A percentile compares a stretch with the other conserved stretches of the same genome.
phyloP scores from a whole-genome alignment of 169 alveolate genomes.

The Perkinsus olseni region DNA sequence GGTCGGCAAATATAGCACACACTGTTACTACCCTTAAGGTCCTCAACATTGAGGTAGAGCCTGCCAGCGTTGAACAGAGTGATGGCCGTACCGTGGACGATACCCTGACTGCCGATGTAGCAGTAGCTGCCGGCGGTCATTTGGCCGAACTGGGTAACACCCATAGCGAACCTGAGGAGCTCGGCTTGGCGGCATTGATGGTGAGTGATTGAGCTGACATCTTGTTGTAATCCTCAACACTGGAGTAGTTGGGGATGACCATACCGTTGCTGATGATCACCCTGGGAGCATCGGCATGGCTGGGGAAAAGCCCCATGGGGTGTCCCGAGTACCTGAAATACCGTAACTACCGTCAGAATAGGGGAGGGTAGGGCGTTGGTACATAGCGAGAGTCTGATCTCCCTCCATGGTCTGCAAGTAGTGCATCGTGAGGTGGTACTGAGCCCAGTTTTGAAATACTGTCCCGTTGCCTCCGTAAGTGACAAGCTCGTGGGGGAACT shows the following conservation, averaged over 20 bases:
- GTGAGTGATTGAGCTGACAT: constrained; percentile 20
- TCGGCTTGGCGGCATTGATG: background rate
- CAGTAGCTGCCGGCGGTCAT: constrained; percentile 55
- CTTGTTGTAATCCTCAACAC: constrained; percentile 32
- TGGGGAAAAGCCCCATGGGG: constrained; percentile 49
- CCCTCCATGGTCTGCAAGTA: constrained; percentile 39
- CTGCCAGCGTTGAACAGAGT: constrained; percentile 43
- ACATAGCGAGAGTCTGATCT: constrained; percentile 40
- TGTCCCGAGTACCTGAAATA: constrained; percentile 31
- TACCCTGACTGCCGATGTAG: constrained; percentile 53
- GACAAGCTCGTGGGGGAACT: constrained; percentile 44
- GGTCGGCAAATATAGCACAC: background rate
- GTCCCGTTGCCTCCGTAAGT: constrained; percentile 54
- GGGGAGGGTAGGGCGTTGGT: background rate
- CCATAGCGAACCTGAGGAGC: constrained; percentile 14
- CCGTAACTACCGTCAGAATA: background rate
- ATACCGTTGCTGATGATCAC: constrained; percentile 42
- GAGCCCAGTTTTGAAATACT: constrained; percentile 52
- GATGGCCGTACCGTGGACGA: constrained; percentile 52
- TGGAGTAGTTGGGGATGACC: constrained; percentile 43
- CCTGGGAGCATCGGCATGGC: constrained; percentile 34
- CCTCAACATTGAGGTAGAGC: background rate
- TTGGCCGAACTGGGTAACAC: constrained; percentile 38
- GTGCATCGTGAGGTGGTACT: constrained; percentile 37
- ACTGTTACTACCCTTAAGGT: constrained; percentile 16